A percentile compares a stretch with the other conserved stretches of the same genome.
Conservation (phyloP, 306 rosid species). For the Inga oerstediana region DNA sequence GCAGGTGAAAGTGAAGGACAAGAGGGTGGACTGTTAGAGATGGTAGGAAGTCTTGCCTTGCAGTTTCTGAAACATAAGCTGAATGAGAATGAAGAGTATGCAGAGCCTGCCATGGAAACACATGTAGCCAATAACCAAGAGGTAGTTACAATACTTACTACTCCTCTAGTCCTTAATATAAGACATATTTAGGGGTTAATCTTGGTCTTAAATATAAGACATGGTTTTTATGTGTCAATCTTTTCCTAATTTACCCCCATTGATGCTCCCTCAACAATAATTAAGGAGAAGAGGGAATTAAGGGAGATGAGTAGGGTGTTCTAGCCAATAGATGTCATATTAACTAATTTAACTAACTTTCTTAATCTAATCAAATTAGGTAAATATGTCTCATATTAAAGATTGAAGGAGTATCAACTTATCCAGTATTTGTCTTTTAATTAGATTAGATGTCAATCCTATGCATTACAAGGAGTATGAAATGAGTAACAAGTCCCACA, state of each 20-base stretch:
- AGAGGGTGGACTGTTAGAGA: slow-evolving; percentile 51
- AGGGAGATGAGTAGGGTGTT: too few species aligned
- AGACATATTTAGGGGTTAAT: too few species aligned
- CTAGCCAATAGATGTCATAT: too few species aligned
- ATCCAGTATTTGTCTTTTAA: background rate
- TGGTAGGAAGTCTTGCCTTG: slow-evolving; percentile 46
- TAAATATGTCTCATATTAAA: too few species aligned
- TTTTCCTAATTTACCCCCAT: too few species aligned
- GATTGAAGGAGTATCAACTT: background rate
- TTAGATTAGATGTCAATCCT: background rate
- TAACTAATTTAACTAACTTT: too few species aligned
- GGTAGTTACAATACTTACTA: slow-evolving; percentile 6
- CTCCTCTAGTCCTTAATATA: too few species aligned
- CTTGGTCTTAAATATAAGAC: too few species aligned
- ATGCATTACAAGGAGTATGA: background rate
- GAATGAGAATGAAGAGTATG: slow-evolving; percentile 48
- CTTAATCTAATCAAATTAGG: too few species aligned
- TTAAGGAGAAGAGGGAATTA: too few species aligned
- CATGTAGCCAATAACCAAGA: slow-evolving; percentile 47
- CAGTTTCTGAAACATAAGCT: slow-evolving; percentile 55
- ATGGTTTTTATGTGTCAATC: too few species aligned
- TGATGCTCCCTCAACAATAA: too few species aligned
- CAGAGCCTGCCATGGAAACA: slow-evolving; percentile 46
- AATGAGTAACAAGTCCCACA: background rate
- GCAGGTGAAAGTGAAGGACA: slow-evolving; percentile 37